Conservation (phyloP, 257 asterid genomes). For the Petunia secreta region DNA sequence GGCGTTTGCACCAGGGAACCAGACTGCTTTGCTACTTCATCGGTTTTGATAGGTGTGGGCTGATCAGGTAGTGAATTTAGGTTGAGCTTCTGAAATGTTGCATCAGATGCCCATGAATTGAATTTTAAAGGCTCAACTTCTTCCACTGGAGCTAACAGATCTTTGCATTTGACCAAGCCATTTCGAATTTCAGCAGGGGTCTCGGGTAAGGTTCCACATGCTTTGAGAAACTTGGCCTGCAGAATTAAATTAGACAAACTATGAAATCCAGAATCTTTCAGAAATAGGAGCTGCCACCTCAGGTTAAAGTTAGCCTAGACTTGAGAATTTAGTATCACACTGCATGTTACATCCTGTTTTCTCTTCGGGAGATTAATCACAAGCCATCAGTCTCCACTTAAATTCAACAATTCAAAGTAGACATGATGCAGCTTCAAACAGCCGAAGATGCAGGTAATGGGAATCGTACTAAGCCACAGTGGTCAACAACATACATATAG, state of each 20-base stretch:
- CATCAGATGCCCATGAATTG: conserved; percentile 50
- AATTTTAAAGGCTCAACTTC: conserved; percentile 41
- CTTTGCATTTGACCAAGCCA: conserved; percentile 44
- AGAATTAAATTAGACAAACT: conserved; percentile 28
- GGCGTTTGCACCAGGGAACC: conserved; percentile 61
- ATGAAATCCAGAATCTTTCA: not conserved
- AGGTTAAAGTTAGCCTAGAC: not conserved
- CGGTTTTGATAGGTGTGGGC: conserved; percentile 45
- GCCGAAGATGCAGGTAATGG: not conserved
- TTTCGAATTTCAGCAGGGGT: conserved; percentile 66
- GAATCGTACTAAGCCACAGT: not conserved
- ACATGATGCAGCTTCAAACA: not conserved
- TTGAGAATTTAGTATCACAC: not conserved
- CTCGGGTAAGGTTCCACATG: conserved; percentile 66
- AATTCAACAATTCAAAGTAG: not conserved
- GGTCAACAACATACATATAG: not conserved
- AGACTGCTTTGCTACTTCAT: conserved; percentile 39
- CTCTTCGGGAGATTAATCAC: not conserved
- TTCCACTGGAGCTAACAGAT: conserved; percentile 35
- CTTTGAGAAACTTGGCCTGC: conserved; percentile 73
- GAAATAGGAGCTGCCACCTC: not conserved
- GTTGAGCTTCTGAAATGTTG: conserved; percentile 45
- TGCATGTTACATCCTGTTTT: not conserved
- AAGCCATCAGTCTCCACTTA: not conserved
- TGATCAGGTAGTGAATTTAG: conserved; percentile 47